Conservation (phyloP, 1,139 yeast species). For the Kluyveromyces sp. region DNA sequence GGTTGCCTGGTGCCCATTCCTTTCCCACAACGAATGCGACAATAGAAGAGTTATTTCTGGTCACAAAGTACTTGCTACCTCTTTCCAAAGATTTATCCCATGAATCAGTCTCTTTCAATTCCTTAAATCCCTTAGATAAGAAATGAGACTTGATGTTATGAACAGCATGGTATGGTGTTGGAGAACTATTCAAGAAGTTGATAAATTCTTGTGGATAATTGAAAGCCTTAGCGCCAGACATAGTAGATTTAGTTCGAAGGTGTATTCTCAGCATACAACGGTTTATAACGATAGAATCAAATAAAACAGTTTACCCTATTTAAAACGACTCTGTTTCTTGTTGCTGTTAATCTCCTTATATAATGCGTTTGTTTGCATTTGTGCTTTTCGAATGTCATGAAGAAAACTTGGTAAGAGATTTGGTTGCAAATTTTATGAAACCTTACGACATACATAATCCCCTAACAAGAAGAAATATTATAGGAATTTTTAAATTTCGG, state of each 20-base stretch:
- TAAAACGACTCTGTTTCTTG: no score
- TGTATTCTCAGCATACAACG: conserved; percentile 21
- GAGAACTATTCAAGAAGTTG: conserved; percentile 74
- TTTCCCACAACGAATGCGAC: conserved; percentile 81
- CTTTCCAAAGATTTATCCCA: conserved; percentile 57
- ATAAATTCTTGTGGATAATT: conserved; percentile 47
- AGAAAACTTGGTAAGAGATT: no score
- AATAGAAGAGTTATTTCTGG: conserved; percentile 81
- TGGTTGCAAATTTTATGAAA: no score
- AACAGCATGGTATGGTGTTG: conserved; percentile 94
- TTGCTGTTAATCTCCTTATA: no score
- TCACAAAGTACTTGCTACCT: conserved; percentile 67
- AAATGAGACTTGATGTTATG: conserved; percentile 51
- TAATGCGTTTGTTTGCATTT: no score
- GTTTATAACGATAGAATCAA: not conserved
- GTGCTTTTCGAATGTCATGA: no score
- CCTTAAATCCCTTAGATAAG: conserved; percentile 55
- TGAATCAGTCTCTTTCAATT: conserved; percentile 61
- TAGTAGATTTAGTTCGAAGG: conserved; percentile 18
- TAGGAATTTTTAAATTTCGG: no score
- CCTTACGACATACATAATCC: no score
- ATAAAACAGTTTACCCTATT: no score
- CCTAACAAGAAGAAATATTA: no score
- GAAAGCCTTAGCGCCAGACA: conserved; percentile 5
- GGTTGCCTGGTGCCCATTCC: conserved; percentile 69